Conservation (phyloP, 345 rosid species). For the Noccaea caerulescens region DNA sequence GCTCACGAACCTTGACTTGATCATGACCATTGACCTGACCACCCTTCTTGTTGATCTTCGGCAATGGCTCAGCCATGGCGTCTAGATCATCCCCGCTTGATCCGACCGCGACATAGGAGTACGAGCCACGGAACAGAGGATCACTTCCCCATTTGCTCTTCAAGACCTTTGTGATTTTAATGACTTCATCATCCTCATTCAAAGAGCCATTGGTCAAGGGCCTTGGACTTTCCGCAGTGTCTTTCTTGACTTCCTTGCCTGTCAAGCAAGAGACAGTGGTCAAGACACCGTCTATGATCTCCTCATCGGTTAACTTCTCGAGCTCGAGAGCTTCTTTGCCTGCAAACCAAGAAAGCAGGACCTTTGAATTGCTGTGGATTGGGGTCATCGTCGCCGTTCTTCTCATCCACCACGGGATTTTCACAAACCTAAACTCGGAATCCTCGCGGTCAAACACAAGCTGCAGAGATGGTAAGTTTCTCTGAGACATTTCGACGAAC, state of each 20-base stretch:
- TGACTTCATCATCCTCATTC: slow-evolving; percentile 44
- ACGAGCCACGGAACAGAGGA: slow-evolving; percentile 88
- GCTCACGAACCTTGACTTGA: slow-evolving; percentile 40
- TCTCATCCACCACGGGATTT: slow-evolving; percentile 96
- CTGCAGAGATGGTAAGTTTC: slow-evolving; percentile 67
- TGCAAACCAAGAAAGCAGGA: slow-evolving; percentile 90
- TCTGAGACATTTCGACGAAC: slow-evolving; percentile 53
- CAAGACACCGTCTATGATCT: slow-evolving; percentile 68
- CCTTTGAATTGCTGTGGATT: slow-evolving; percentile 68
- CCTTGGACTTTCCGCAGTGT: neutral
- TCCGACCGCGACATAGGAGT: slow-evolving; percentile 83
- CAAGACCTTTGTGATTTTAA: slow-evolving; percentile 59
- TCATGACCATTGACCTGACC: slow-evolving; percentile 34
- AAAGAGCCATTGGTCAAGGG: slow-evolving; percentile 52
- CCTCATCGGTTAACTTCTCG: slow-evolving; percentile 72
- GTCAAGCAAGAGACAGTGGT: slow-evolving; percentile 62
- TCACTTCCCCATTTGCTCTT: slow-evolving; percentile 90
- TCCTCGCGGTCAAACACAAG: slow-evolving; percentile 67
- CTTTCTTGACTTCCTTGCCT: slow-evolving; percentile 41
- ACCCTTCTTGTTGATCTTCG: slow-evolving; percentile 43
- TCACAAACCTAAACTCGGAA: slow-evolving; percentile 55
- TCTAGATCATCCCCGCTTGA: slow-evolving; percentile 92
- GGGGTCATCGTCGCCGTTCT: slow-evolving; percentile 82
- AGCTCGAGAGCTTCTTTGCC: slow-evolving; percentile 94
- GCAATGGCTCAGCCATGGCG: slow-evolving; percentile 85